These are phyloP conservation scores for Eutypella sp. DNA, from an alignment of 2,329 filamentous ascomycete species.

Conservation along the genomic window DNA sequence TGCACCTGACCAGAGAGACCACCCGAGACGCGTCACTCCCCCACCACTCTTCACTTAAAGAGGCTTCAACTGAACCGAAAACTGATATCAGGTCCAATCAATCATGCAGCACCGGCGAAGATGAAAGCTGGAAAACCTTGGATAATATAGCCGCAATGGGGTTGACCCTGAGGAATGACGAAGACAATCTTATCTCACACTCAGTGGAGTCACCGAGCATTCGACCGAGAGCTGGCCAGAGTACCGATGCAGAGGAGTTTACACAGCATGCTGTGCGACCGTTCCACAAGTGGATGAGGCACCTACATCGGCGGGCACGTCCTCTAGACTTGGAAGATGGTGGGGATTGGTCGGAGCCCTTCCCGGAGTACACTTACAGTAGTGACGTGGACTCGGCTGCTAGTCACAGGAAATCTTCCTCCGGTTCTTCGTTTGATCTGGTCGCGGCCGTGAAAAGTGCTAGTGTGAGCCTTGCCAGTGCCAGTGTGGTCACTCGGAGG, in stretches of 20 bases:
- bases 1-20: slow-evolving; percentile 33
- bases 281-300: slow-evolving; percentile 71
- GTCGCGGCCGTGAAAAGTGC: slow-evolving; percentile 78
- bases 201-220: slow-evolving; percentile 20
- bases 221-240: slow-evolving; percentile 18
- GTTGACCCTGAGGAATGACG: slow-evolving; percentile 29
- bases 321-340: slow-evolving; percentile 26
- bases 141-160: slow-evolving; percentile 37
- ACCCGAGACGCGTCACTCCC: slow-evolving; percentile 32
- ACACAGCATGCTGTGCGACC: slow-evolving; percentile 30
- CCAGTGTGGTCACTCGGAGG: slow-evolving; percentile 62
- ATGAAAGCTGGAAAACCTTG: slow-evolving; percentile 32
- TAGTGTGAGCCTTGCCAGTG: slow-evolving; percentile 69
- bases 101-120: slow-evolving; percentile 25
- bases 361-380: slow-evolving; percentile 29
- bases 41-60: slow-evolving; percentile 21
- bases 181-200: slow-evolving; percentile 15
- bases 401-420: slow-evolving; percentile 56
- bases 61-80: slow-evolving; percentile 21
- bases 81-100: slow-evolving; percentile 29
- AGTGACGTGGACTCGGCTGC: slow-evolving; percentile 21
- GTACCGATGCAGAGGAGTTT: slow-evolving; percentile 5
- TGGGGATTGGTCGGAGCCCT: slow-evolving; percentile 17
- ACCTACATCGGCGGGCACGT: slow-evolving; percentile 55
- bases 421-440: slow-evolving; percentile 71